Percentiles rank a stretch among this genome's conserved stretches.
Conservation (phyloP, 495 filamentous ascomycete genomes). For the Daldinia caldariorum region DNA sequence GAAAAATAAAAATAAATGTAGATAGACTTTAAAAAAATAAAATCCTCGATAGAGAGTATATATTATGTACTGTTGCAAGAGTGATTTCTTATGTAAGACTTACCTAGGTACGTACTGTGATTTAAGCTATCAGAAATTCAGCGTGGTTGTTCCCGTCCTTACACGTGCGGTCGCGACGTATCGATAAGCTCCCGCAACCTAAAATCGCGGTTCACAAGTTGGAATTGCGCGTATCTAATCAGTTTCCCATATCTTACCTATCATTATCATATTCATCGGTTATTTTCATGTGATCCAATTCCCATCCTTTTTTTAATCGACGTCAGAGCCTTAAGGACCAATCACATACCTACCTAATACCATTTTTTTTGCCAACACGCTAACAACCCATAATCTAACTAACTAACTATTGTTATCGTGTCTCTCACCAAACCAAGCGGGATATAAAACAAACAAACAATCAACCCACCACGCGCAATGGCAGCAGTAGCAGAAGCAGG, state of each 20-base stretch:
- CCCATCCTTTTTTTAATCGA: neutral
- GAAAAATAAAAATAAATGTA: neutral
- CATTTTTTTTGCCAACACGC: too few species aligned
- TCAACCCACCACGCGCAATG: conserved; percentile 17
- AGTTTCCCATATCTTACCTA: conserved; percentile 3
- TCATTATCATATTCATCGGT: neutral
- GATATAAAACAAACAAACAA: neutral
- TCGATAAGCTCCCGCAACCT: conserved; percentile 37
- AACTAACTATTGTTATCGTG: too few species aligned
- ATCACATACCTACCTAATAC: neutral
- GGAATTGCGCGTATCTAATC: conserved; percentile 28
- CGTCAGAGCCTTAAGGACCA: neutral
- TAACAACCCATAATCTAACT: neutral
- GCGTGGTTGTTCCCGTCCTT: neutral
- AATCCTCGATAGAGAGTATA: neutral
- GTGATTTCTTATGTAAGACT: too few species aligned
- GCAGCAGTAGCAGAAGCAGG: conserved; percentile 20
- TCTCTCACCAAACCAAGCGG: too few species aligned
- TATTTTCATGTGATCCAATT: conserved; percentile 8
- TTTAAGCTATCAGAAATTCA: too few species aligned
- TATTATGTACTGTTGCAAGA: too few species aligned
- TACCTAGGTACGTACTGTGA: too few species aligned
- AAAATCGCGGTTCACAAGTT: conserved; percentile 34
- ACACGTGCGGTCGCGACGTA: conserved; percentile 42
- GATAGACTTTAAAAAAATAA: neutral